These are phyloP conservation scores for Cyclostephanos tholiformis DNA, from an alignment of 108 stramenopile species.

Conservation along the genomic window DNA sequence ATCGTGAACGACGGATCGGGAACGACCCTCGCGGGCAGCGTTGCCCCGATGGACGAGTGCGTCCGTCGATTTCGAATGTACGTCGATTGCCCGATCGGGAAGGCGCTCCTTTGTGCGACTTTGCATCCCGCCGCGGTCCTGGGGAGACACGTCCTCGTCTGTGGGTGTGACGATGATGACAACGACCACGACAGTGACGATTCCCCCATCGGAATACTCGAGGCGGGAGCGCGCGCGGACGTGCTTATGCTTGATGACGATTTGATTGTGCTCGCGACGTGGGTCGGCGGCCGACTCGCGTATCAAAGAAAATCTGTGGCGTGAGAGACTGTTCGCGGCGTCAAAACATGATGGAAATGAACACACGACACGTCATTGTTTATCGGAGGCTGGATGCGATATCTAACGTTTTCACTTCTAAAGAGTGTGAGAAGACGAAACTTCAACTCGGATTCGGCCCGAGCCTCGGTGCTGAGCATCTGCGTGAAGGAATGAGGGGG, in stretches of 20 bases:
- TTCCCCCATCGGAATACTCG: conserved; percentile 29
- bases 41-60: conserved; percentile 57
- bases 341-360: too few relatives aligned
- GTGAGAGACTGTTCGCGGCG: too few relatives aligned
- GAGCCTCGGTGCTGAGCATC: too few relatives aligned
- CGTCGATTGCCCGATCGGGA: conserved; percentile 49
- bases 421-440: too few relatives aligned
- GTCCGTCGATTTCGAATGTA: conserved; percentile 48
- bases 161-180: background rate
- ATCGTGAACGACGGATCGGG: conserved; percentile 21
- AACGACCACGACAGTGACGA: background rate
- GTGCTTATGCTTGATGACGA: conserved; percentile 30
- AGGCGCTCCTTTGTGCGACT: conserved; percentile 53
- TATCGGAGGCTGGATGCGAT: too few relatives aligned
- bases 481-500: too few relatives aligned
- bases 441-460: too few relatives aligned
- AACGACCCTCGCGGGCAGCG: conserved; percentile 63
- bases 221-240: conserved; percentile 40
- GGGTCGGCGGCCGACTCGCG: conserved; percentile 26
- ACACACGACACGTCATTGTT: too few relatives aligned
- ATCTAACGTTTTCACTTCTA: too few relatives aligned
- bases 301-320: conserved; percentile 7
- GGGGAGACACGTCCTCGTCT: conserved; percentile 14
- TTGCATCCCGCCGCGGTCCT: conserved; percentile 55
- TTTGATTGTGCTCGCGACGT: conserved; percentile 30